phyloP scores from a whole-genome alignment of 1,139 yeast genomes.

The Hanseniaspora gamundiae region DNA sequence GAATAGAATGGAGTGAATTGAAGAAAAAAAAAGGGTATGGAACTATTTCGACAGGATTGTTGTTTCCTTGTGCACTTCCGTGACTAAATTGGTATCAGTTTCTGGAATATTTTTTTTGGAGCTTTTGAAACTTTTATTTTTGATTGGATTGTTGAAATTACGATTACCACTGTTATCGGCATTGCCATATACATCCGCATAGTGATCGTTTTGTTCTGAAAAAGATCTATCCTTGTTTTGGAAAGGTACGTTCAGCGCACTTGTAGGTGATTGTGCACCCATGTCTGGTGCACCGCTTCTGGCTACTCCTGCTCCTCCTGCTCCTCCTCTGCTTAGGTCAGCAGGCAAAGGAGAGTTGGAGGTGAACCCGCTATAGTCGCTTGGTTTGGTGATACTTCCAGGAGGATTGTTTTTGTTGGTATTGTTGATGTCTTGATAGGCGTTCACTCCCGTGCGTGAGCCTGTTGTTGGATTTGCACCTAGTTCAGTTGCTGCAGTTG shows the following conservation, averaged over 20 bases:
- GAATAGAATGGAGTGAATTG: neutral
- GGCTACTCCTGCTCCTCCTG: neutral
- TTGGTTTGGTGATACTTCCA: neutral
- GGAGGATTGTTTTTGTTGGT: neutral
- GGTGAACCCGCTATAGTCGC: neutral
- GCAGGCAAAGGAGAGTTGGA: neutral
- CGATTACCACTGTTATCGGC: neutral
- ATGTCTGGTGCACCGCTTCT: neutral
- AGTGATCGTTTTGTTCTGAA: neutral
- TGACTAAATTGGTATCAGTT: neutral
- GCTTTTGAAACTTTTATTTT: neutral
- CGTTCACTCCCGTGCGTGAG: too few relatives aligned
- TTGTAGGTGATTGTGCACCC: neutral
- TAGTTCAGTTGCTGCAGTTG: too few relatives aligned
- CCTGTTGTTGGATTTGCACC: too few relatives aligned
- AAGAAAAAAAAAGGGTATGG: neutral
- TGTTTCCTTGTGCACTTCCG: neutral
- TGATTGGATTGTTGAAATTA: neutral
- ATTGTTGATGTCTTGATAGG: too few relatives aligned
- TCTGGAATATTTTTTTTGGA: neutral
- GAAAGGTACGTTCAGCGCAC: slow-evolving; percentile 7
- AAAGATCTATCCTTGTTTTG: slow-evolving; percentile 1
- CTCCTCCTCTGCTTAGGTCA: neutral
- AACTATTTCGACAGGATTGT: neutral
- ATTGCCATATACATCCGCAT: neutral